These are phyloP conservation scores for Adansonia madagascariensis DNA, from an alignment of 441 rosid genomes.

Conservation along the genomic window DNA sequence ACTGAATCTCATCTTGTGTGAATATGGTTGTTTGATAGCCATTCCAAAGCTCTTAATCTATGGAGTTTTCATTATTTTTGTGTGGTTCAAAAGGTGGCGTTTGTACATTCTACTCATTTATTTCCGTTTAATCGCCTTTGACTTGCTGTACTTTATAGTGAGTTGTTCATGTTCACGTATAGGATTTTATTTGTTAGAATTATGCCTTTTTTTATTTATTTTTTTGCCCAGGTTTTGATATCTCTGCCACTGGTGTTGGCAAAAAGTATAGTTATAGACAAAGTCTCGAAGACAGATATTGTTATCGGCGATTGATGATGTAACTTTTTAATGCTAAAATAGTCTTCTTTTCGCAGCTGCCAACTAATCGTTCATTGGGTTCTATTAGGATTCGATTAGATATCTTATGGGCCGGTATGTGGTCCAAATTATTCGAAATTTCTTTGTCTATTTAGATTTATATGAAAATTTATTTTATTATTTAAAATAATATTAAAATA, in stretches of 20 bases:
- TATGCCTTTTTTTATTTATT: slow-evolving; percentile 21
- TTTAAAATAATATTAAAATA: too few relatives aligned
- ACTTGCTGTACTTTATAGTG: slow-evolving; percentile 28
- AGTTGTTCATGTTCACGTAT: slow-evolving; percentile 35
- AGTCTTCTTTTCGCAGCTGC: background rate
- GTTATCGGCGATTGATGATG: slow-evolving; percentile 35
- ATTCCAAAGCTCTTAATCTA: slow-evolving; percentile 19
- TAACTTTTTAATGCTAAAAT: slow-evolving; percentile 29
- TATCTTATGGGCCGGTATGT: too few relatives aligned
- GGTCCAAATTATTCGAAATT: too few relatives aligned
- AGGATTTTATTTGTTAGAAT: slow-evolving; percentile 28
- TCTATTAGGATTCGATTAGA: too few relatives aligned
- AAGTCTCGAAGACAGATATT: slow-evolving; percentile 12
- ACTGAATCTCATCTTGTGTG: slow-evolving; percentile 28
- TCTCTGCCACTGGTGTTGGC: slow-evolving; percentile 4
- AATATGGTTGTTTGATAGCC: slow-evolving; percentile 22
- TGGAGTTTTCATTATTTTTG: slow-evolving; percentile 31
- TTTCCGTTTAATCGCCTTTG: slow-evolving; percentile 25
- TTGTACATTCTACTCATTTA: slow-evolving; percentile 48
- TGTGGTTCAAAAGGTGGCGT: slow-evolving; percentile 35
- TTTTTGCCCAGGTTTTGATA: slow-evolving; percentile 27
- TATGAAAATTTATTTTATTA: too few relatives aligned
- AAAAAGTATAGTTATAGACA: slow-evolving; percentile 20
- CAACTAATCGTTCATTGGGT: too few relatives aligned
- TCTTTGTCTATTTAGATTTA: too few relatives aligned